These are phyloP conservation scores for Naganishia vishniacii DNA, from an alignment of 768 basidiomycete genomes.

Conservation along the genomic window DNA sequence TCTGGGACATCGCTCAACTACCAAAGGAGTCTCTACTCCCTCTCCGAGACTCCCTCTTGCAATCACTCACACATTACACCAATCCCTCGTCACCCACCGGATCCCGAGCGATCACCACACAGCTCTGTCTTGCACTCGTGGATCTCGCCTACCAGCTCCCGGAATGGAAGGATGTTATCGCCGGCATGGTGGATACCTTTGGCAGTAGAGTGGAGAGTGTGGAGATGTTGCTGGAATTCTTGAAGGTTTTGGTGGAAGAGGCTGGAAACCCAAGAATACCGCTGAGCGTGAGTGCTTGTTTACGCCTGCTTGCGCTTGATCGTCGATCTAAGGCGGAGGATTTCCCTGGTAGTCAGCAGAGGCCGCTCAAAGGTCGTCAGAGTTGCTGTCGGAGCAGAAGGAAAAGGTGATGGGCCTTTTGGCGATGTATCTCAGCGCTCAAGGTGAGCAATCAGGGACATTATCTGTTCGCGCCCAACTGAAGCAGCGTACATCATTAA, in stretches of 20 bases:
- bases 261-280: conserved; percentile 77
- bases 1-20: conserved; percentile 88
- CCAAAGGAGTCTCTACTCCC: conserved; percentile 64
- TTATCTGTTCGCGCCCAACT: too few relatives aligned
- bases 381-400: conserved; percentile 46
- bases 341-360: not conserved
- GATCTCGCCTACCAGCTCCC: conserved; percentile 86
- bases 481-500: too few relatives aligned
- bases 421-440: conserved; percentile 78
- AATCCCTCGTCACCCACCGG: conserved; percentile 56
- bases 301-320: not conserved
- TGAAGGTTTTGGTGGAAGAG: conserved; percentile 88
- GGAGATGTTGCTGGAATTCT: conserved; percentile 75
- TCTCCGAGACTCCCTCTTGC: conserved; percentile 79
- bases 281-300: conserved; percentile 62
- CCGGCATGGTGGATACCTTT: conserved; percentile 73
- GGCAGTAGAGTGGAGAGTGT: conserved; percentile 80
- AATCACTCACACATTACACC: conserved; percentile 63
- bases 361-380: conserved; percentile 13
- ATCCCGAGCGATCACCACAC: conserved; percentile 75
- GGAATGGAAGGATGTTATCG: conserved; percentile 74
- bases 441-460: conserved; percentile 62
- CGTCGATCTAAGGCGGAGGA: not conserved
- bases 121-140: conserved; percentile 81
- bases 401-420: conserved; percentile 69